A percentile compares a stretch with the other conserved stretches of the same genome.
Evolutionary conservation across 257 asterid genomes (phyloP).

Genomic region (Solanum dulcamara): DNA sequence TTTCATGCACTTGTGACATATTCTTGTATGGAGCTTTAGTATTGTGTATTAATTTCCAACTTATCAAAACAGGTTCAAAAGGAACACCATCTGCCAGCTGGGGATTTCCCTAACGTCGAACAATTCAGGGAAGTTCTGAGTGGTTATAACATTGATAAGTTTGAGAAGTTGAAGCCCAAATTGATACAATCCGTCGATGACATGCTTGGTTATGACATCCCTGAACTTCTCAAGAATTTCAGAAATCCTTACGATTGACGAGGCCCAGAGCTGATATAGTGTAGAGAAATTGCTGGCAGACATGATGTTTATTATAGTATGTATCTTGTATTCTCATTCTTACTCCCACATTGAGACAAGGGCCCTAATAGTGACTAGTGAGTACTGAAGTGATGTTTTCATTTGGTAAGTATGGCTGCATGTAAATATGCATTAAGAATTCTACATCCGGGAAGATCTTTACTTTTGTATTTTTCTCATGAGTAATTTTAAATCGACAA

Average conservation of each 20-base stretch:
- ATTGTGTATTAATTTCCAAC: not conserved
- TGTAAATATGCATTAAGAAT: not conserved
- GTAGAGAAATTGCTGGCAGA: not conserved
- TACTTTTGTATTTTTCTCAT: too few species aligned
- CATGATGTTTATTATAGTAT: not conserved
- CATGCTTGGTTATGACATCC: conserved; percentile 95
- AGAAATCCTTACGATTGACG: conserved; percentile 73
- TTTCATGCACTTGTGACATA: not conserved
- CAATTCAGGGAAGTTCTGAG: conserved; percentile 58
- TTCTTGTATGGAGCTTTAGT: not conserved
- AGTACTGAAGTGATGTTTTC: not conserved
- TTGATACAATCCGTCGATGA: conserved; percentile 80
- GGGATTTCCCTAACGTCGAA: conserved; percentile 83
- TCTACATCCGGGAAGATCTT: not conserved
- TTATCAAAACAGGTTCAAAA: conserved; percentile 54
- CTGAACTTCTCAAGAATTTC: conserved; percentile 75
- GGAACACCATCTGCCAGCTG: conserved; percentile 75
- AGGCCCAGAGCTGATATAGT: not conserved
- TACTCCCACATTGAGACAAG: not conserved
- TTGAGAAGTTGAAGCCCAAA: conserved; percentile 79
- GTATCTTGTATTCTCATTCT: not conserved
- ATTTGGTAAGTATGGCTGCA: not conserved
- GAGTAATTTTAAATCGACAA: too few species aligned
- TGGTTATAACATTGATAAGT: conserved; percentile 73
- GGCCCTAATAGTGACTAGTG: not conserved